Conservation (phyloP, 2,329 filamentous ascomycete species). For the Diatrype stigma region DNA sequence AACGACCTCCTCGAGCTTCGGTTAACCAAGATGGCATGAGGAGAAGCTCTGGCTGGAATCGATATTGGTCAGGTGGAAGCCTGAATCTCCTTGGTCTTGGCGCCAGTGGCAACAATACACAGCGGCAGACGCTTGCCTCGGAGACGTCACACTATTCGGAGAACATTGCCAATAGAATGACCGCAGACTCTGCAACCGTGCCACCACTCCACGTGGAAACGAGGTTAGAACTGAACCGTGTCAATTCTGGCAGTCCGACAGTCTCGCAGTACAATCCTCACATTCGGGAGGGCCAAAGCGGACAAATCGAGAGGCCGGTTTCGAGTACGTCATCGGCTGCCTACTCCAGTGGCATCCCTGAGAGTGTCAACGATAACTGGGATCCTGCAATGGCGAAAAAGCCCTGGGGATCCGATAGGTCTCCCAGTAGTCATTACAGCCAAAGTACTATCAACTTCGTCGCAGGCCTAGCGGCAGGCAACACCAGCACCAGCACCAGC, state of each 20-base stretch:
- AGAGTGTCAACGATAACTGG: constrained; percentile 57
- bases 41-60: constrained; percentile 71
- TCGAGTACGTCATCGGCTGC: constrained; percentile 49
- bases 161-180: constrained; percentile 44
- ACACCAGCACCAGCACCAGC: constrained; percentile 21
- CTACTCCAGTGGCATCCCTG: constrained; percentile 63
- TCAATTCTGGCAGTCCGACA: constrained; percentile 66
- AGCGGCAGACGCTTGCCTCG: constrained; percentile 48
- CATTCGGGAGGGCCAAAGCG: constrained; percentile 55
- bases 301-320: constrained; percentile 55
- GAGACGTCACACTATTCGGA: constrained; percentile 57
- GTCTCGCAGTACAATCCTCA: constrained; percentile 56
- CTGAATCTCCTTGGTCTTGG: constrained; percentile 62
- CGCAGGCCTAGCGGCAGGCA: constrained; percentile 34
- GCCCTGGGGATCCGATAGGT: constrained; percentile 47
- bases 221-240: constrained; percentile 59
- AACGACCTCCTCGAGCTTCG: constrained; percentile 32
- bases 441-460: constrained; percentile 37
- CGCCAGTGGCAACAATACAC: constrained; percentile 33
- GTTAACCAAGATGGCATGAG: constrained; percentile 40
- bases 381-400: constrained; percentile 41
- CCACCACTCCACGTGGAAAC: constrained; percentile 65
- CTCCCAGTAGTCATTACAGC: constrained; percentile 49
- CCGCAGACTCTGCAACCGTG: constrained; percentile 64
- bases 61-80: constrained; percentile 73